Percentiles rank a stretch among this genome's conserved stretches.
phyloP scores from a whole-genome alignment of 768 basidiomycete genomes.

The Tricholoma furcatifolium region DNA sequence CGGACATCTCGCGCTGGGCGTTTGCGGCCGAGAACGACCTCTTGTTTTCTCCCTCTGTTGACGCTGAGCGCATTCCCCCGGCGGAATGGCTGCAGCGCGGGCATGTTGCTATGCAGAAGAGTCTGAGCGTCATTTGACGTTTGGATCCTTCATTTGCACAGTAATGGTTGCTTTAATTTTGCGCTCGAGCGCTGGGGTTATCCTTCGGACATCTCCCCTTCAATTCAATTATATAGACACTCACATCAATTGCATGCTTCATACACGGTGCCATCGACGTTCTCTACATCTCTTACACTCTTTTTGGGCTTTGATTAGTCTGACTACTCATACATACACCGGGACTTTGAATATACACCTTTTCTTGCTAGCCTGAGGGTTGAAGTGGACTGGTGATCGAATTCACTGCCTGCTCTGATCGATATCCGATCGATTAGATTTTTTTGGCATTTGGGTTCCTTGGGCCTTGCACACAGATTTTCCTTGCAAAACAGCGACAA shows the following conservation, averaged over 20 bases:
- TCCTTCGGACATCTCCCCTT: no score
- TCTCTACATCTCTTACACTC: neutral
- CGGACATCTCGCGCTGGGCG: constrained; percentile 59
- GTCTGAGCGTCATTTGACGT: constrained; percentile 26
- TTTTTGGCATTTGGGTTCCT: no score
- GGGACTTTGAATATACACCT: no score
- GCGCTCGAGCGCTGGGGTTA: no score
- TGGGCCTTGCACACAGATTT: no score
- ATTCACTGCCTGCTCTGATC: no score
- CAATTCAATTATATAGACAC: neutral
- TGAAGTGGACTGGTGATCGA: no score
- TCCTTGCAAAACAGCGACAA: no score
- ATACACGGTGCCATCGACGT: neutral
- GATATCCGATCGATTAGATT: no score
- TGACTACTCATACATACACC: no score
- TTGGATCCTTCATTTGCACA: neutral
- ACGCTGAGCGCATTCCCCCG: constrained; percentile 46
- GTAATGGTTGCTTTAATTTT: neutral
- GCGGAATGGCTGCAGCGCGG: constrained; percentile 59
- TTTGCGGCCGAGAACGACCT: constrained; percentile 60
- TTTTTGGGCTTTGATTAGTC: neutral
- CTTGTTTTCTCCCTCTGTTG: constrained; percentile 38
- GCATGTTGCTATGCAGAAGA: constrained; percentile 39
- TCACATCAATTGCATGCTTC: neutral
- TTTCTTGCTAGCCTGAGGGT: no score